Evolutionary conservation across 495 filamentous ascomycete genomes (phyloP).

Genomic region (Talaromyces wortmannii): DNA sequence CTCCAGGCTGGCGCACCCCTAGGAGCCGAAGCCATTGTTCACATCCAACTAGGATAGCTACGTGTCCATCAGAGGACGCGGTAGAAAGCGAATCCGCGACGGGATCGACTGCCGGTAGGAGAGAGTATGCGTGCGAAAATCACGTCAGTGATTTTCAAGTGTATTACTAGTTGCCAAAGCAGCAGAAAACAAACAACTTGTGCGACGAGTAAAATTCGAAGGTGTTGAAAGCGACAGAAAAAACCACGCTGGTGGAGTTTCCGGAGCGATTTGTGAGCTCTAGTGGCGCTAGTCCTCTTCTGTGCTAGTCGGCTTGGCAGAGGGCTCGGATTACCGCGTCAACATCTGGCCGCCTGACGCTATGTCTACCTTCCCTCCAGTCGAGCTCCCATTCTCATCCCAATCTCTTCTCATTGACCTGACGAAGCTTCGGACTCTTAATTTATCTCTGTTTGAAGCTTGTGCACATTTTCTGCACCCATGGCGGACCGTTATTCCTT

Average conservation of each 20-base stretch:
- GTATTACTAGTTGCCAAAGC: neutral
- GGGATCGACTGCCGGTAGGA: neutral
- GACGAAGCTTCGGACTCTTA: slow-evolving; percentile 10
- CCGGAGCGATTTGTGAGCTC: neutral
- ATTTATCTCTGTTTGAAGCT: slow-evolving; percentile 6
- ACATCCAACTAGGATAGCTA: neutral
- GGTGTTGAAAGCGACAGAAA: neutral
- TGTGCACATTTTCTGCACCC: slow-evolving; percentile 3
- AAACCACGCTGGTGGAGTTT: neutral
- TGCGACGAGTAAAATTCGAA: neutral
- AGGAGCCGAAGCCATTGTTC: neutral
- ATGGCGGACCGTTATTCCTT: slow-evolving; percentile 99
- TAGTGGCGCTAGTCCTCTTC: neutral
- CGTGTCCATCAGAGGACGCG: neutral
- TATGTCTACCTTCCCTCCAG: neutral
- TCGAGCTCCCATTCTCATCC: slow-evolving; percentile 2
- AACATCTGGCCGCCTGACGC: slow-evolving; percentile 23
- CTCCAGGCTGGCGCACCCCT: neutral
- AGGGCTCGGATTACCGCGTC: slow-evolving; percentile 20
- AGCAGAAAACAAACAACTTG: neutral
- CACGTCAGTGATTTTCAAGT: neutral
- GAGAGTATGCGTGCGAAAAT: neutral
- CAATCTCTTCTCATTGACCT: neutral
- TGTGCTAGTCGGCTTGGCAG: neutral
- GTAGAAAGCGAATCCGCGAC: neutral